Evolutionary conservation across 106 monocot genomes (phyloP).

Genomic region (Acorus calamus): DNA sequence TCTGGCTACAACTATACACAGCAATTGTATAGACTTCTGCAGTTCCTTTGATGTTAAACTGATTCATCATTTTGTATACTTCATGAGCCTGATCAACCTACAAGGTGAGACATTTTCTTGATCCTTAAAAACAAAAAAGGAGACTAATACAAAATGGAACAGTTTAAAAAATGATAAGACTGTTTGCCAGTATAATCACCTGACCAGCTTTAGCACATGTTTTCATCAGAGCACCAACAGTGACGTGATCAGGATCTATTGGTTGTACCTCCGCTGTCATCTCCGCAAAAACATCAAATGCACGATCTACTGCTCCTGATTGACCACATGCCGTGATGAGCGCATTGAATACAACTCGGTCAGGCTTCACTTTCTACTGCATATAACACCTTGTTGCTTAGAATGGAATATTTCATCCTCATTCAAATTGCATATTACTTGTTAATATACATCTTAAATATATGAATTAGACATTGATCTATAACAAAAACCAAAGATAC

Average conservation of each 20-base stretch:
- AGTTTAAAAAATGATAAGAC: background rate
- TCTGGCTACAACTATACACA: constrained; percentile 71
- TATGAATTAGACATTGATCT: too few relatives aligned
- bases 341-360: constrained; percentile 94
- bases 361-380: constrained; percentile 99
- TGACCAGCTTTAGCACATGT: constrained; percentile 70
- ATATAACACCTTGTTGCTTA: constrained; percentile 29
- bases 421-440: too few relatives aligned
- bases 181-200: constrained; percentile 19
- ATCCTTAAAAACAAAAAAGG: background rate
- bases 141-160: background rate
- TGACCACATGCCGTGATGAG: constrained; percentile 96
- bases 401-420: too few relatives aligned
- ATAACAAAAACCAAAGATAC: too few relatives aligned
- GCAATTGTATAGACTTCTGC: constrained; percentile 90
- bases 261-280: constrained; percentile 74
- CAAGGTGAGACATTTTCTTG: too few relatives aligned
- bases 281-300: constrained; percentile 97
- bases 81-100: constrained; percentile 71
- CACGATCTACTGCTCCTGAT: constrained; percentile 95
- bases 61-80: constrained; percentile 89
- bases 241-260: constrained; percentile 88
- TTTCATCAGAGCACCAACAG: constrained; percentile 88
- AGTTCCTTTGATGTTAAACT: constrained; percentile 70
- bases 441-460: too few relatives aligned